A percentile compares a stretch with the other conserved stretches of the same genome.
Evolutionary conservation across 1,139 yeast species (phyloP).

Genomic region (Pichia sp.): DNA sequence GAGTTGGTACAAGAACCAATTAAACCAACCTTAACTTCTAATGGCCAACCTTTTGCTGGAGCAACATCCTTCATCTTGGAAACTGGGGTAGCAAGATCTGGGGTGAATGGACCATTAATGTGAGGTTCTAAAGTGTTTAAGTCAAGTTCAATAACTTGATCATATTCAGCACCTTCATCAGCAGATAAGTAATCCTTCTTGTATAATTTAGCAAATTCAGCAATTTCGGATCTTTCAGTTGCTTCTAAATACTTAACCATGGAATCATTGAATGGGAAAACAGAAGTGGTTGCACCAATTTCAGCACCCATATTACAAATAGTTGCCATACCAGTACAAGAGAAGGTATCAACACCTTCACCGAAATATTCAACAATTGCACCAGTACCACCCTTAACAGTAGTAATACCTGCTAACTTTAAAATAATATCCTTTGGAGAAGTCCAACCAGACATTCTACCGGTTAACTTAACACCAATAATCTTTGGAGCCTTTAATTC

Average conservation of each 20-base stretch:
- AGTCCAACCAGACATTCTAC: slow-evolving; percentile 95
- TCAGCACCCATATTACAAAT: slow-evolving; percentile 99
- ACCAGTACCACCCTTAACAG: slow-evolving; percentile 99
- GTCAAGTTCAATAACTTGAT: slow-evolving; percentile 91
- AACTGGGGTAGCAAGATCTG: slow-evolving; percentile 97
- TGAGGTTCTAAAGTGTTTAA: slow-evolving; percentile 95
- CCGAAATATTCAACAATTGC: slow-evolving; percentile 96
- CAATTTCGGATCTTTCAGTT: slow-evolving; percentile 78
- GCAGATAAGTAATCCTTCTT: slow-evolving; percentile 77
- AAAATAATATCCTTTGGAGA: slow-evolving; percentile 97
- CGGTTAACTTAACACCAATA: slow-evolving; percentile 94
- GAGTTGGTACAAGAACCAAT: slow-evolving; percentile 99
- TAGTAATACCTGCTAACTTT: slow-evolving; percentile 92
- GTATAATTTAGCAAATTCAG: slow-evolving; percentile 73
- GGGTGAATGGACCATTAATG: slow-evolving; percentile 98
- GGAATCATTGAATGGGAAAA: slow-evolving; percentile 92
- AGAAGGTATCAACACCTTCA: slow-evolving; percentile 91
- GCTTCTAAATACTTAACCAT: slow-evolving; percentile 87
- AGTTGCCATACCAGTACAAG: slow-evolving; percentile 99
- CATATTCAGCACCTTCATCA: slow-evolving; percentile 93
- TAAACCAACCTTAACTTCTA: slow-evolving; percentile 89
- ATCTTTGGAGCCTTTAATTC: slow-evolving; percentile 98
- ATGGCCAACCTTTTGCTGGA: slow-evolving; percentile 85
- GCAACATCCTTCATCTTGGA: slow-evolving; percentile 90
- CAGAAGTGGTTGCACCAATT: slow-evolving; percentile 98